Base-by-base conservation (phyloP, 768 basidiomycete species). In the Porphyrellus cyaneotinctus region DNA sequence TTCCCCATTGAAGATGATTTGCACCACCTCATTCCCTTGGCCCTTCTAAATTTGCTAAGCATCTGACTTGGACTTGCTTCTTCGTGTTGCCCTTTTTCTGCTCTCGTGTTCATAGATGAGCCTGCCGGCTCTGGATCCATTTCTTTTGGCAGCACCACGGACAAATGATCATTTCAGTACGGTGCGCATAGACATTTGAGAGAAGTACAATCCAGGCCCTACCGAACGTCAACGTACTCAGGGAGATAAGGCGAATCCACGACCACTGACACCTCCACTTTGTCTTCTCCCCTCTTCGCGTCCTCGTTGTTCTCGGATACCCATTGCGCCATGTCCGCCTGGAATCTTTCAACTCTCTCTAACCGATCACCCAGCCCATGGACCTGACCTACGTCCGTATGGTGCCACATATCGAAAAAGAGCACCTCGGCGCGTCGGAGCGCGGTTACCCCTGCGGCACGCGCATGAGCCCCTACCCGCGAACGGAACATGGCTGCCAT, bases 401-500 rank as follows among this genome's bases (percentile, higher is more conserved):
- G 26, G 20, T 63, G 58, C 51, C 51, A 52, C 49, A 56, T 14
- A n/a, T 57, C 48, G 33, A 39, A 43, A 62, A 37, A 59, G 15
- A 36, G 4, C 35, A n/a, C 35, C 12, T n/a, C n/a, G n/a, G n/a
- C n/a, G n/a, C n/a, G n/a, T n/a, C n/a, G n/a, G n/a, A n/a, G 35
- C 8, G 35, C 4, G 10, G 33, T 14, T 33, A 33, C 33, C 4
- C 33, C 33, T n/a, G n/a, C n/a, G n/a, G n/a, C 39, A 14, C 46
- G 37, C 6, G 52, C 52, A 26, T 11, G 6, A 7, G 49, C 9
- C 2, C 51, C 58, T 14, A n/a, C 12, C 9, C 55, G 63, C 10
- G 56, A 62, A 13, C 42, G 48, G 32, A 48, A 36, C 55, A 56
- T 55, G 6, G 35, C 31, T 37, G 46, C 24, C 39, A 61, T 47